Evolutionary conservation across 345 rosid species (phyloP).

Genomic region (Camelina laxa): DNA sequence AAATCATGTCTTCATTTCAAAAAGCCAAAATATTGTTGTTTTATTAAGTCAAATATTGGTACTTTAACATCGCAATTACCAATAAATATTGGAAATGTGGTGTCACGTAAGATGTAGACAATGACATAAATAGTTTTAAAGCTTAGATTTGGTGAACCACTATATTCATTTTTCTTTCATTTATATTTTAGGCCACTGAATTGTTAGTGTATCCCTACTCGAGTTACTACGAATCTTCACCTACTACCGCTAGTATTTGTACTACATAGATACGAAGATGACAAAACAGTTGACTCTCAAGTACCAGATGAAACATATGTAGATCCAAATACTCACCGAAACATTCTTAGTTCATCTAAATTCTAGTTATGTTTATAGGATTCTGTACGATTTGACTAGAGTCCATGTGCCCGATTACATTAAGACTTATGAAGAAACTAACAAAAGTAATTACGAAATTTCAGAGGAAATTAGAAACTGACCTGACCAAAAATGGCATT

Average conservation of each 20-base stretch:
- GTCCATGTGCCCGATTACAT: neutral
- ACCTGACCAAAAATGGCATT: conserved; percentile 93
- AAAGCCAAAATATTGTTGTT: neutral
- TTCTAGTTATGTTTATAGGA: neutral
- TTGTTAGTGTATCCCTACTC: neutral
- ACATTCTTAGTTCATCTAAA: neutral
- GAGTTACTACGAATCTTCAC: conserved; percentile 13
- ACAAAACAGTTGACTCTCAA: neutral
- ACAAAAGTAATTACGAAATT: neutral
- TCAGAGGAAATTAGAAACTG: conserved; percentile 1
- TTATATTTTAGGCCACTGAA: neutral
- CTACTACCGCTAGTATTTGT: conserved; percentile 20
- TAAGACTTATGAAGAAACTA: neutral
- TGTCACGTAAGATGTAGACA: conserved; percentile 20
- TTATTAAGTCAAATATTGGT: conserved; percentile 2
- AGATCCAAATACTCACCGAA: neutral
- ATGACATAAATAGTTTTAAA: conserved; percentile 26
- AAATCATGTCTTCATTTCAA: neutral
- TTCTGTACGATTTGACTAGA: neutral
- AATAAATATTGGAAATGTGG: conserved; percentile 12
- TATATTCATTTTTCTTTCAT: conserved; percentile 11
- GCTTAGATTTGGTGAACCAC: conserved; percentile 35
- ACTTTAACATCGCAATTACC: conserved; percentile 7
- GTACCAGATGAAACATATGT: conserved; percentile 8
- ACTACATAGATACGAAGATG: neutral